Conservation (phyloP, 148 eudicot species). For the Spergularia marina region DNA sequence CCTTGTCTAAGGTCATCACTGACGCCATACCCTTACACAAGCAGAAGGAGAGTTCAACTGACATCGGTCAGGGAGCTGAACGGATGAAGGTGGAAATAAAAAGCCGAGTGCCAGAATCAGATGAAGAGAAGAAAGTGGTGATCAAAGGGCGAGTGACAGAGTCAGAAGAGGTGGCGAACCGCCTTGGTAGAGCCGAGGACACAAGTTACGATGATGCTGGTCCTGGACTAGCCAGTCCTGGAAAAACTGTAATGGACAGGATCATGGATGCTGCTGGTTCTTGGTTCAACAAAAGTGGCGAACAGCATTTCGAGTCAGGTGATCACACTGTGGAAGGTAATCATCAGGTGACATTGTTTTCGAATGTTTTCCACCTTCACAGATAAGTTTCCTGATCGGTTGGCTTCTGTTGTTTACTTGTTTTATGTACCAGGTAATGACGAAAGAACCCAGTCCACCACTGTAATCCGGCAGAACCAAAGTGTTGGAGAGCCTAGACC, state of each 20-base stretch:
- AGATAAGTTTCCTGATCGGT: too few relatives aligned
- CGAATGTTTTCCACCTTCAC: too few relatives aligned
- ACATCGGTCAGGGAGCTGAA: neutral
- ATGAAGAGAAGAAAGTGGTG: neutral
- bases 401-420: too few relatives aligned
- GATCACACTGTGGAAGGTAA: slow-evolving; percentile 16
- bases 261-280: slow-evolving; percentile 40
- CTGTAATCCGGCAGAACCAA: too few relatives aligned
- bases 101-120: neutral
- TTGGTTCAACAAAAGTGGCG: slow-evolving; percentile 51
- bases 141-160: slow-evolving; percentile 52
- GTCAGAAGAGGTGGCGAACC: slow-evolving; percentile 49
- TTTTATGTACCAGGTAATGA: too few relatives aligned
- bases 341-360: too few relatives aligned
- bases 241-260: slow-evolving; percentile 42
- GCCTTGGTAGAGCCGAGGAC: slow-evolving; percentile 36
- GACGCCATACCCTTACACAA: slow-evolving; percentile 31
- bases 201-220: slow-evolving; percentile 18
- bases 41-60: slow-evolving; percentile 19
- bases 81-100: slow-evolving; percentile 7
- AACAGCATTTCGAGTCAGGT: slow-evolving; percentile 17
- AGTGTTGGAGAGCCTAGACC: too few relatives aligned
- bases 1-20: slow-evolving; percentile 48
- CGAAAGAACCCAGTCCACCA: too few relatives aligned
- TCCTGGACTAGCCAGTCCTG: slow-evolving; percentile 28